Percentiles rank a stretch among this genome's conserved stretches.
These are phyloP conservation scores for Strigomonas culicis DNA, from an alignment of 208 protist species.

Conservation along the genomic window DNA sequence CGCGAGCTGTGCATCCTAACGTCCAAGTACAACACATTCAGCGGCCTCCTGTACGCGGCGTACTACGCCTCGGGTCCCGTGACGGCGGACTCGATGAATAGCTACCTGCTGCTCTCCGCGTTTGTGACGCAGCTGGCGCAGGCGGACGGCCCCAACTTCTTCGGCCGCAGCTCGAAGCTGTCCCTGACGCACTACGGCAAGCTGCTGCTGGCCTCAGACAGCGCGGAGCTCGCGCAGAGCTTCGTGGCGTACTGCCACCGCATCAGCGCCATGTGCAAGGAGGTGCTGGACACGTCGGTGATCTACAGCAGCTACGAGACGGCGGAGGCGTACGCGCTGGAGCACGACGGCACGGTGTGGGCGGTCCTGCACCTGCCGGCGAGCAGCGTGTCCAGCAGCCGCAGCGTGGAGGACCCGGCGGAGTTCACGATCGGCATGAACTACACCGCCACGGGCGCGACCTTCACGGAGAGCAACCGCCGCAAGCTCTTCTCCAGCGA, in stretches of 20 bases:
- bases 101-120: conserved; percentile 49
- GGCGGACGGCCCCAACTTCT: conserved; percentile 36
- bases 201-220: conserved; percentile 52
- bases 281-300: conserved; percentile 33
- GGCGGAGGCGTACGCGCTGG: conserved; percentile 49
- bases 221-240: conserved; percentile 18
- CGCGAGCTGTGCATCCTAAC: conserved; percentile 21
- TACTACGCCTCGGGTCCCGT: conserved; percentile 35
- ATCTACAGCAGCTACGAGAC: conserved; percentile 34
- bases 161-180: conserved; percentile 34
- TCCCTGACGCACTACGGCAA: conserved; percentile 66
- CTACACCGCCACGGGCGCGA: conserved; percentile 74
- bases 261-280: conserved; percentile 40
- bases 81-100: conserved; percentile 41
- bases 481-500: conserved; percentile 40
- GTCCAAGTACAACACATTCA: conserved; percentile 16
- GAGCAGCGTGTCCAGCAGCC: conserved; percentile 11
- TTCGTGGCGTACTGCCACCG: conserved; percentile 53
- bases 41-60: conserved; percentile 26
- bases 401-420: conserved; percentile 5
- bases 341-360: conserved; percentile 59
- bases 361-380: conserved; percentile 58
- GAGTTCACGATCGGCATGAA: conserved; percentile 88
- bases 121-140: conserved; percentile 32
- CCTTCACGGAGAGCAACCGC: conserved; percentile 28